These are phyloP conservation scores for Phylloboletellus chloephorus DNA, from an alignment of 1,284 basidiomycete species.

Conservation along the genomic window DNA sequence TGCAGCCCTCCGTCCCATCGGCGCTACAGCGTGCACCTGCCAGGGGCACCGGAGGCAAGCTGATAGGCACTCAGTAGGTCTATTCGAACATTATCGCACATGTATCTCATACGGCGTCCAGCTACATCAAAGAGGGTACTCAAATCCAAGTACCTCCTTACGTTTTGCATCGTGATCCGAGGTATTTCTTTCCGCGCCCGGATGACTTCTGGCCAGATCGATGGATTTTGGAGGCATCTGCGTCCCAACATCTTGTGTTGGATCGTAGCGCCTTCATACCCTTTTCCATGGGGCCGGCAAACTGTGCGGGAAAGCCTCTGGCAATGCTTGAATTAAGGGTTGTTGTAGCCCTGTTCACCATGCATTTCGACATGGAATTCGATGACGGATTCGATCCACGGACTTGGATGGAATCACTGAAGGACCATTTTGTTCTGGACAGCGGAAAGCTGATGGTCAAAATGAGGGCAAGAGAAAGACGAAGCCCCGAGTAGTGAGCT, in stretches of 20 bases:
- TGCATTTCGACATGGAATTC: constrained; percentile 31
- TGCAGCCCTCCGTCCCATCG: constrained; percentile 36
- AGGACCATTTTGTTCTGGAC: constrained; percentile 30
- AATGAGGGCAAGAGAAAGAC: constrained; percentile 15
- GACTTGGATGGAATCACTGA: constrained; percentile 28
- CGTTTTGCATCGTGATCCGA: constrained; percentile 37
- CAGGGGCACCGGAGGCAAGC: constrained; percentile 30
- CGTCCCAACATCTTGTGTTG: constrained; percentile 13
- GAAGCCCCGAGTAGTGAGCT: constrained; percentile 1
- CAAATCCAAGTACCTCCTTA: constrained; percentile 35
- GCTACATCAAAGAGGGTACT: constrained; percentile 40
- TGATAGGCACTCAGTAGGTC: constrained; percentile 31
- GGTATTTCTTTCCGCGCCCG: constrained; percentile 38
- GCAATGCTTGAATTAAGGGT: constrained; percentile 31
- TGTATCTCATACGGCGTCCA: constrained; percentile 14
- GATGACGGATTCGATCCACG: constrained; percentile 22
- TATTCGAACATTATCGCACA: background rate
- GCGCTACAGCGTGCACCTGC: constrained; percentile 31
- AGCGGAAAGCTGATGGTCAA: constrained; percentile 27
- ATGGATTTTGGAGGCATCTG: constrained; percentile 30
- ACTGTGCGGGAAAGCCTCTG: constrained; percentile 33
- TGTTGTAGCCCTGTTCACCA: constrained; percentile 27
- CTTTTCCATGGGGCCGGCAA: constrained; percentile 33
- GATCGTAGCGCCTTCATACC: constrained; percentile 30
- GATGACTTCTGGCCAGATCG: constrained; percentile 41